Conservation (phyloP, 768 basidiomycete species). For the Hygrocybe punicea region DNA sequence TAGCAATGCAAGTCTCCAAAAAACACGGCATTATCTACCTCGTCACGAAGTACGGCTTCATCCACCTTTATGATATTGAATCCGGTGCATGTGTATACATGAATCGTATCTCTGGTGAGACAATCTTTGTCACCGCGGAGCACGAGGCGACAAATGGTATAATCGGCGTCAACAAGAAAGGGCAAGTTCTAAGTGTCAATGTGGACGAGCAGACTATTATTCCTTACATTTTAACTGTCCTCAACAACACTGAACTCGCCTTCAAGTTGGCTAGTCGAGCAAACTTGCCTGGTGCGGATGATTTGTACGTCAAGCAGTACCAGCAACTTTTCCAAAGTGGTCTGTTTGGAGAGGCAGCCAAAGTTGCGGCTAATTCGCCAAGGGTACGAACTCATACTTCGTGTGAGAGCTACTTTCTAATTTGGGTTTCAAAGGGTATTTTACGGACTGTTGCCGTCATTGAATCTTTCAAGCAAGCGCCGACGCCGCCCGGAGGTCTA, state of each 20-base stretch:
- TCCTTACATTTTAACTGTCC: conserved; percentile 87
- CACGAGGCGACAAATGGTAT: conserved; percentile 93
- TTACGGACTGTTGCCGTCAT: conserved; percentile 93
- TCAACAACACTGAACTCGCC: conserved; percentile 97
- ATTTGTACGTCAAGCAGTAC: conserved; percentile 92
- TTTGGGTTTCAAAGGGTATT: conserved; percentile 61
- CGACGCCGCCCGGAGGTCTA: conserved; percentile 83
- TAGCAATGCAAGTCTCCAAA: conserved; percentile 98
- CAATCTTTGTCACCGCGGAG: conserved; percentile 97
- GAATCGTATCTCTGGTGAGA: conserved; percentile 99
- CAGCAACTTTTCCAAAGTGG: conserved; percentile 85
- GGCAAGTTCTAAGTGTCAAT: conserved; percentile 94
- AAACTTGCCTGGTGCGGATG: conserved; percentile 95
- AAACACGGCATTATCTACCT: conserved; percentile 96
- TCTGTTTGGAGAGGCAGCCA: conserved; percentile 91
- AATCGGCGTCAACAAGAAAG: conserved; percentile 99
- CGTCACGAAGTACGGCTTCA: conserved; percentile 98
- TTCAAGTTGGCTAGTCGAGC: conserved; percentile 97
- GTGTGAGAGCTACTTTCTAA: conserved; percentile 3
- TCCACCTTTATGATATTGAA: conserved; percentile 98
- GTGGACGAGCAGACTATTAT: conserved; percentile 96
- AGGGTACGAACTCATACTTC: conserved; percentile 49
- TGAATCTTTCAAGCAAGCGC: conserved; percentile 94
- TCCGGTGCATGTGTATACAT: conserved; percentile 97
- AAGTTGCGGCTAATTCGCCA: conserved; percentile 96